Percentiles rank a stretch among this genome's conserved stretches.
phyloP scores from a whole-genome alignment of 768 basidiomycete genomes.

The Rhizopogon sp. region DNA sequence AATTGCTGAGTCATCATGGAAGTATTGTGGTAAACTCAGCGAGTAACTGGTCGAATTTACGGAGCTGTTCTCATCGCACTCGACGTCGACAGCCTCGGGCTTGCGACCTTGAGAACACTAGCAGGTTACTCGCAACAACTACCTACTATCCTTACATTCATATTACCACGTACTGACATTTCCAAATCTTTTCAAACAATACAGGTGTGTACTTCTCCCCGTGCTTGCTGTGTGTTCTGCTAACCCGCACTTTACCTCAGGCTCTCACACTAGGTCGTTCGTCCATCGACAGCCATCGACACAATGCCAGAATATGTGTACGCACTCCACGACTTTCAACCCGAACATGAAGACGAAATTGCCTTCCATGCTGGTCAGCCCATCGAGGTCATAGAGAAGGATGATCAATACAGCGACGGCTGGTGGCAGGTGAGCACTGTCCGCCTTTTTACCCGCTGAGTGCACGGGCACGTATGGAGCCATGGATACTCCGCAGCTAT shows the following conservation, averaged over 20 bases:
- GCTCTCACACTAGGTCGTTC: not conserved
- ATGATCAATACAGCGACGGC: constrained; percentile 89
- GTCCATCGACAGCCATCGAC: not conserved
- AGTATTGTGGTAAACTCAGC: no score
- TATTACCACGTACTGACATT: not conserved
- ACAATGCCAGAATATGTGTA: constrained; percentile 81
- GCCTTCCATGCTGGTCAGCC: constrained; percentile 78
- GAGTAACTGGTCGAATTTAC: no score
- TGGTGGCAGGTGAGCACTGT: constrained; percentile 76
- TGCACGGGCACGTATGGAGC: constrained; percentile 4
- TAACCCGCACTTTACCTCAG: not conserved
- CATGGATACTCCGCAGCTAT: constrained; percentile 5
- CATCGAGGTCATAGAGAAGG: constrained; percentile 89
- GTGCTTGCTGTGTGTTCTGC: not conserved
- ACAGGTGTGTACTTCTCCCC: not conserved
- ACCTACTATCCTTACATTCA: not conserved
- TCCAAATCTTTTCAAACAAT: not conserved
- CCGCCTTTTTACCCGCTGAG: not conserved
- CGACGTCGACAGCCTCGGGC: constrained; percentile 10
- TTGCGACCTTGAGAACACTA: not conserved
- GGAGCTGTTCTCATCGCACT: constrained; percentile 6
- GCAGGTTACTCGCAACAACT: not conserved
- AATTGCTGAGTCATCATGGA: not conserved
- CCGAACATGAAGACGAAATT: constrained; percentile 95
- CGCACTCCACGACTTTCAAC: constrained; percentile 80